Evolutionary conservation across 116 monocot species (phyloP).

Genomic region (Trichopus zeylanicus): DNA sequence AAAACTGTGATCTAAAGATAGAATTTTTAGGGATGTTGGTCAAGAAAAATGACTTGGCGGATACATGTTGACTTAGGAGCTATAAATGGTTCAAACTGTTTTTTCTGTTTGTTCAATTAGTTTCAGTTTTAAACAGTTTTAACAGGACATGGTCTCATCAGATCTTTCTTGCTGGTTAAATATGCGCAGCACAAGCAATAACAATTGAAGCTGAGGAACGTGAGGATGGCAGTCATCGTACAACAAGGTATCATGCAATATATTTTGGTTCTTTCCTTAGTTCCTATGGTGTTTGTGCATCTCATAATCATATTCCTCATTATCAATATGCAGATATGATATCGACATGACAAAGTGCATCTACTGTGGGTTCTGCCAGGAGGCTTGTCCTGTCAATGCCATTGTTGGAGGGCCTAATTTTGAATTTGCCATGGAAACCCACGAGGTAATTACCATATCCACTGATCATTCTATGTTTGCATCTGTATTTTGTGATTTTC

Average conservation of each 20-base stretch:
- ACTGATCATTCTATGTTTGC: no score
- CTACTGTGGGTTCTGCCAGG: conserved; percentile 97
- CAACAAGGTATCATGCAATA: conserved; percentile 77
- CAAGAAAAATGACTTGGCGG: neutral
- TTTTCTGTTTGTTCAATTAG: no score
- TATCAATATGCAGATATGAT: conserved; percentile 60
- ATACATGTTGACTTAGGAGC: no score
- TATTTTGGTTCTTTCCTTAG: no score
- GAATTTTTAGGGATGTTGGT: neutral
- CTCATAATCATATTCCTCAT: neutral
- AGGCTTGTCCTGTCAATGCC: conserved; percentile 93
- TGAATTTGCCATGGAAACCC: conserved; percentile 94
- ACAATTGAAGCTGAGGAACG: conserved; percentile 98
- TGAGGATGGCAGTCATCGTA: conserved; percentile 91
- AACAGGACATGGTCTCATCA: no score
- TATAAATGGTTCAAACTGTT: no score
- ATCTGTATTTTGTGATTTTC: no score
- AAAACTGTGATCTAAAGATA: neutral
- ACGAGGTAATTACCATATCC: conserved; percentile 49
- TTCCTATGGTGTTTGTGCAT: no score
- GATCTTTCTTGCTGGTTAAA: conserved; percentile 21
- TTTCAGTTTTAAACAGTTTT: no score
- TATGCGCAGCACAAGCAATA: conserved; percentile 97
- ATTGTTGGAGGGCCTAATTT: conserved; percentile 98
- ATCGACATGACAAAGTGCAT: conserved; percentile 98